Base-by-base conservation (phyloP, 257 asterid genomes). In the Jacaranda mimosifolia region DNA sequence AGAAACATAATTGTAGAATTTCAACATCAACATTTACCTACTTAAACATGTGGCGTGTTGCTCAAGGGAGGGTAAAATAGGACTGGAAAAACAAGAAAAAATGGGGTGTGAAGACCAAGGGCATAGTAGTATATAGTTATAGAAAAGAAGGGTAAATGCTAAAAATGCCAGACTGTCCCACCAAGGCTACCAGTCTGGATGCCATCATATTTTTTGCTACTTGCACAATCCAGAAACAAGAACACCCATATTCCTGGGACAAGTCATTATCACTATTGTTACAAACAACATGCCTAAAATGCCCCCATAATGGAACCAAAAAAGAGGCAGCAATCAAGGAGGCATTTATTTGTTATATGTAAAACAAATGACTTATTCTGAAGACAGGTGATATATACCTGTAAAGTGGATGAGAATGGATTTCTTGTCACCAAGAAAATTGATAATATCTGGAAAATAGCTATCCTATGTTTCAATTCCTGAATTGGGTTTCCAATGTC, bases 161-260 rank as follows among this genome's bases (percentile, higher is more conserved):
- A 39, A 65, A 71, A 18, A 7, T 70, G 90, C 88, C 94, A 91
- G 94, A 26, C 92, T 89, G 94, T 87, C 92, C 85, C 87, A 87
- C 92, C 90, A 80, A 19, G 8, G 5, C 36, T 55, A 21, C 39
- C 40, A 21, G 40, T n/a, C 39, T 58, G 66, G 66, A 60, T 4
- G 1, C 17, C 36, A 57, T 57, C 39, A 8, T 26, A 57, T 3
- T 21, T 57, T 19, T 9, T 1, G 39, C 63, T 57, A 57, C 39
- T 19, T n/a, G 17, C n/a, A 56, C 39, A 57, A 19, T 18, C 10
- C 26, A 57, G 32, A 57, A 53, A 6, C 32, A 26, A 26, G 2
- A 26, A 26, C 32, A 26, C 2, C 32, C 32, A 26, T 26, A 26
- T 26, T 26, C 2, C 32, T 26, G 32, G 32, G 2, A 26, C n/a